These are phyloP conservation scores for Fusarium paranaense DNA, from an alignment of 2,329 filamentous ascomycete species.

Conservation along the genomic window DNA sequence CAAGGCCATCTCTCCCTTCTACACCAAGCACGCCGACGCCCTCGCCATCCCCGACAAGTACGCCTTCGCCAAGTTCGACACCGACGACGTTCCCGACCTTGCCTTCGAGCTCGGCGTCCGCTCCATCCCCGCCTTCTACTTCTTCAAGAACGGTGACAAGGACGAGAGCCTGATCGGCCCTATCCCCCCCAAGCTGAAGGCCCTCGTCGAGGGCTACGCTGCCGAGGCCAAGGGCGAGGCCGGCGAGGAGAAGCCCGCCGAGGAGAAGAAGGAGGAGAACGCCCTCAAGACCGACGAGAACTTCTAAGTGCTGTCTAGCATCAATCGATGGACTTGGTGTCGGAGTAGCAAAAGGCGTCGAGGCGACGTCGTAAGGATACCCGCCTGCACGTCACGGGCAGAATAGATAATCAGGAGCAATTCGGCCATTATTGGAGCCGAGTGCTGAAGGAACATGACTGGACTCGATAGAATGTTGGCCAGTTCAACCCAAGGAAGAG, in stretches of 20 bases:
- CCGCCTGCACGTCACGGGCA: slow-evolving; percentile 22
- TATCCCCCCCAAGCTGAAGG: slow-evolving; percentile 49
- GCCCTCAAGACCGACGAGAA: slow-evolving; percentile 36
- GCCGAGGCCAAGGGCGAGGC: slow-evolving; percentile 43
- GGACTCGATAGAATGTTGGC: background rate
- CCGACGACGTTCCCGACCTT: slow-evolving; percentile 64
- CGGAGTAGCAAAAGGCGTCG: slow-evolving; percentile 13
- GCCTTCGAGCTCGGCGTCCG: slow-evolving; percentile 62
- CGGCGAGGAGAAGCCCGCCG: slow-evolving; percentile 19
- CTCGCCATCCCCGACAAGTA: slow-evolving; percentile 54
- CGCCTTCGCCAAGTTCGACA: slow-evolving; percentile 70
- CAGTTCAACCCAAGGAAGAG: background rate
- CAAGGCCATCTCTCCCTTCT: slow-evolving; percentile 69
- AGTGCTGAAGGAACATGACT: background rate
- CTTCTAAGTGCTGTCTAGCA: slow-evolving; percentile 17
- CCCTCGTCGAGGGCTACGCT: slow-evolving; percentile 39
- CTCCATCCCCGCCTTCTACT: slow-evolving; percentile 70
- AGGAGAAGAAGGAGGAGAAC: background rate
- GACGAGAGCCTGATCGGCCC: slow-evolving; percentile 58
- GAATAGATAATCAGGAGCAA: slow-evolving; percentile 8
- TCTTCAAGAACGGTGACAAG: slow-evolving; percentile 67
- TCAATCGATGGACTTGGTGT: background rate
- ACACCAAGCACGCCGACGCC: slow-evolving; percentile 58
- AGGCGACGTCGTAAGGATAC: slow-evolving; percentile 35
- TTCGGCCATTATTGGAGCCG: background rate